Base-by-base conservation (phyloP, 257 asterid species). In the Lycium barbarum region DNA sequence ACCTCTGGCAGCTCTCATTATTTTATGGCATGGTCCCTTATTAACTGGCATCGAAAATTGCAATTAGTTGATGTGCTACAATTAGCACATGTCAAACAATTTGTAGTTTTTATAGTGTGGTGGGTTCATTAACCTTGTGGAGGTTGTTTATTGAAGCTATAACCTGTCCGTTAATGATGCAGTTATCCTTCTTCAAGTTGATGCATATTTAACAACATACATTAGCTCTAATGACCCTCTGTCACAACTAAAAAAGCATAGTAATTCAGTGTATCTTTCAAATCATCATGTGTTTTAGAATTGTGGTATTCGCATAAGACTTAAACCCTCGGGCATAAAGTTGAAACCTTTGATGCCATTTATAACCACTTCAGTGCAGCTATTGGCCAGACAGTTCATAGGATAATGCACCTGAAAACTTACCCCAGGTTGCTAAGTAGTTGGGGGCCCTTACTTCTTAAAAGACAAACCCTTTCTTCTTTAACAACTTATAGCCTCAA, bases 111-210 rank as follows among this genome's bases (percentile, higher is more conserved):
- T 22, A 53, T 76, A 51, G 26, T 51, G 47, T 58, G 53, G 47
- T 53, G 33, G 49, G 17, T 11, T 7, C 47, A 14, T 53, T 78
- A 78, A 78, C 66, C 66, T 78, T 33, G 61, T 8, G 49, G 9
- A 78, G 65, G 82, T 78, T 76, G 82, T 78, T 76, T 76, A 76
- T 12, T 49, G n/a, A 74, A 49, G 62, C 57, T 54, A 76, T 17
- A 33, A 53, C 49, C 82, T 14, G 33, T 5, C 82, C 45, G 5
- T 78, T 53, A 33, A 53, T 78, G 49, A 53, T 78, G 82, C 66
- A 78, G 15, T 53, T 22, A 78, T 1, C 15, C 66, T 53, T 53
- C 66, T 53, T 53, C 82, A 78, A 53, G 66, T 53, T 33, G 15
- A 26, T 53, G 33, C 49, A 53, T 6, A 78, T 78, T 53, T 53